Conservation (phyloP, 495 filamentous ascomycete species). For the Hypoxylon crocopeplum region DNA sequence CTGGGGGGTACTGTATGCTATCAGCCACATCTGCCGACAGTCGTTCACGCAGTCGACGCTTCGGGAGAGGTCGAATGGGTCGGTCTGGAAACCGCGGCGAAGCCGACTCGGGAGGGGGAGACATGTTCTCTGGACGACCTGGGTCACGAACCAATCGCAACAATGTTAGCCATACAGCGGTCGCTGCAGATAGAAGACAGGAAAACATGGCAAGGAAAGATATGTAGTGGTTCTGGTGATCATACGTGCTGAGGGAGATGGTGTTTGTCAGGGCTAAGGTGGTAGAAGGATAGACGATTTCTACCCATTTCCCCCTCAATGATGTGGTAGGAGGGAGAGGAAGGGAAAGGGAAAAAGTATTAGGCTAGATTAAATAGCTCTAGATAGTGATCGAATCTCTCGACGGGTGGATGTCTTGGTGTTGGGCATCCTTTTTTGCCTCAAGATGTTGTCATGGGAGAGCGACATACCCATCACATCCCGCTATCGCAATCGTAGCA, state of each 20-base stretch:
- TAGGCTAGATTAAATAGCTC: constrained; percentile 6
- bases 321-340: neutral
- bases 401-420: too few species aligned
- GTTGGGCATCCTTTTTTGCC: neutral
- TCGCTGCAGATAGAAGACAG: constrained; percentile 16
- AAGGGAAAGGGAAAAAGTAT: neutral
- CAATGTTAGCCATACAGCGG: constrained; percentile 42
- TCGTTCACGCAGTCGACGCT: constrained; percentile 81
- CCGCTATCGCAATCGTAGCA: constrained; percentile 25
- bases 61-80: constrained; percentile 92
- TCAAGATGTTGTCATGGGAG: constrained; percentile 1
- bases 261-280: constrained; percentile 9
- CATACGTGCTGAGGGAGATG: neutral
- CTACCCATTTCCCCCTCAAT: neutral
- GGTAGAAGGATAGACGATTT: neutral
- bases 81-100: constrained; percentile 84
- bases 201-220: constrained; percentile 18
- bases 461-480: constrained; percentile 37
- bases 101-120: constrained; percentile 74
- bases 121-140: constrained; percentile 52
- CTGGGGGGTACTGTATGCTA: constrained; percentile 79
- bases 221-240: neutral
- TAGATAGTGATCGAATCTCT: neutral
- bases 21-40: constrained; percentile 84
- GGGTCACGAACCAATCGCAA: constrained; percentile 23